Evolutionary conservation across 805 yeast genomes (phyloP), one percentile per base, ranked within the genome.

Genomic region (Maudiozyma pseudohumilis): DNA sequence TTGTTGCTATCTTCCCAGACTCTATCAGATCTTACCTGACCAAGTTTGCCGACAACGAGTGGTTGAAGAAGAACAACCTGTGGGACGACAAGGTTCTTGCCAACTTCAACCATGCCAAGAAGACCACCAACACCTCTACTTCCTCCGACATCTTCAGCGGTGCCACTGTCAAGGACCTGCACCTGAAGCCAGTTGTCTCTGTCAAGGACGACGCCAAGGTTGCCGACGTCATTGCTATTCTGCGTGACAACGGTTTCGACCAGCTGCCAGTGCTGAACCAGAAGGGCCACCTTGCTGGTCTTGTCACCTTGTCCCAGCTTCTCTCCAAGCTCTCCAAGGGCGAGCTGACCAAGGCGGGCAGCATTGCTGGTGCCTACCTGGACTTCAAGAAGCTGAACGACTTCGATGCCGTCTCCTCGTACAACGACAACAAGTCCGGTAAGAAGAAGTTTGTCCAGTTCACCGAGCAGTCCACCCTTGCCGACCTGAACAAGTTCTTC

Each of bases 41-140:
- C 45, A 84, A 84, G 64, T 84, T 84, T 55, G 89, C 83, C 27
- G 94, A 84, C 58, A 94, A 85, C 52, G 94, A 83, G 61, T 84
- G 95, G 95, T 76, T 84, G 81, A 72, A 70, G 56, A 74, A 74
- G 50, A 82, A 84, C 56, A 81, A 82, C 3, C 77, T 85, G 53
- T 73, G 80, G 46, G 83, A 75, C 45, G 70, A 70, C 36, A 64
- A 68, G 38, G 59, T 70, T 38, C 58, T 60, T 39, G 59, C 53
- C 31, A 60, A 60, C 36, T 55, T 59, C 24, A 50, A 56, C 37
- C 43, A 41, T 29, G 47, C 39, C 5, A 54, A 56, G 44, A 31
- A 33, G 6, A 41, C 45, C 3, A 41, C 45, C 3, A 36, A 36
- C 10, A 40, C 40, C 16, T 33, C 35, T 10, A 52, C 65, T 16